phyloP scores from a whole-genome alignment of 306 rosid species.

The Vigna mungo region DNA sequence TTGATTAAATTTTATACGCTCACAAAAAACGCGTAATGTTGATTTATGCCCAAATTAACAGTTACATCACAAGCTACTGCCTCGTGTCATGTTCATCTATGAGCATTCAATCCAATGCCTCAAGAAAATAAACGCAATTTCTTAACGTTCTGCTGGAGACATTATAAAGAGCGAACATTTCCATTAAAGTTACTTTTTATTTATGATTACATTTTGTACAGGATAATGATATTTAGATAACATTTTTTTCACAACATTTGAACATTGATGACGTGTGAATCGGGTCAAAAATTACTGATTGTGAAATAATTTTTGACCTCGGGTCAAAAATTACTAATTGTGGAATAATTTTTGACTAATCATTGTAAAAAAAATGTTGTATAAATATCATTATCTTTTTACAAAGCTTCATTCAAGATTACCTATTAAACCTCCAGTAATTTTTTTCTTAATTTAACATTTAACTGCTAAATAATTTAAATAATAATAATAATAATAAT shows the following conservation, averaged over 20 bases:
- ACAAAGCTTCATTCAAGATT: slow-evolving; percentile 1
- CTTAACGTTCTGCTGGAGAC: neutral
- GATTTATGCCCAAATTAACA: neutral
- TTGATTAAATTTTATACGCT: neutral
- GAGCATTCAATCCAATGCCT: neutral
- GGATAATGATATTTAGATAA: no score
- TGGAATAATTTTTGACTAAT: no score
- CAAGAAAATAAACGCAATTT: neutral
- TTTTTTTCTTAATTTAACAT: neutral
- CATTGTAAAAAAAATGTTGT: no score
- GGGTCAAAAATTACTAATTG: no score
- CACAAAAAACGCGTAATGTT: neutral
- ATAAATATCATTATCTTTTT: no score
- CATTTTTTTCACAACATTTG: no score
- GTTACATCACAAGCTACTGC: neutral
- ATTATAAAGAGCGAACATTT: slow-evolving; percentile 20
- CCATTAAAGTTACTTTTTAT: slow-evolving; percentile 8
- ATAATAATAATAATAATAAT: neutral
- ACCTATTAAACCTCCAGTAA: neutral
- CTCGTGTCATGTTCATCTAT: neutral
- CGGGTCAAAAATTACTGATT: no score
- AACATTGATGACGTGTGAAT: no score
- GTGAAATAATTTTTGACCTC: no score
- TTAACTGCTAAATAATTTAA: neutral
- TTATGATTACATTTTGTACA: neutral